Conservation (phyloP, 495 filamentous ascomycete genomes). For the Glonium stellatum region DNA sequence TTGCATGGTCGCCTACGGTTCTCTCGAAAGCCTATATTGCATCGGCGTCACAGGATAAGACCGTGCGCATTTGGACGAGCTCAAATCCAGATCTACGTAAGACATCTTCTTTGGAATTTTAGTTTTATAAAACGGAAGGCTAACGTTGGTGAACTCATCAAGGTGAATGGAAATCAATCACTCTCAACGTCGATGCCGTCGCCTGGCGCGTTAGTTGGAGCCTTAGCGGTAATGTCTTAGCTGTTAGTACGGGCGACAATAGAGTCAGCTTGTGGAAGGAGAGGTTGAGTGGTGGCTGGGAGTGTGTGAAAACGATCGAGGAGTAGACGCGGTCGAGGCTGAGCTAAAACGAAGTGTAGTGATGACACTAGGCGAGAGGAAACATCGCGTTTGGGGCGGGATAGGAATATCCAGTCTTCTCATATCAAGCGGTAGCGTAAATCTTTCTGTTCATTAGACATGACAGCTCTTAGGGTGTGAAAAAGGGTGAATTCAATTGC, state of each 20-base stretch:
- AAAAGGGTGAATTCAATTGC: too few relatives aligned
- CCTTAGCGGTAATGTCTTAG: constrained; percentile 92
- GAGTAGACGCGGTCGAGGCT: constrained; percentile 48
- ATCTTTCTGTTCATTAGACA: too few relatives aligned
- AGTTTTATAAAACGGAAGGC: background rate
- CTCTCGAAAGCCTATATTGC: constrained; percentile 94
- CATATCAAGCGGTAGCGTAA: too few relatives aligned
- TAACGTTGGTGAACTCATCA: constrained; percentile 20
- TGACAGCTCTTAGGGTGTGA: too few relatives aligned
- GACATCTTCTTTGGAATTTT: background rate
- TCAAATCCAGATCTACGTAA: constrained; percentile 33
- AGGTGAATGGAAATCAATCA: constrained; percentile 71
- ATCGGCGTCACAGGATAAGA: constrained; percentile 89
- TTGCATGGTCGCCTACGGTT: constrained; percentile 91
- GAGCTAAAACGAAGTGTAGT: too few relatives aligned
- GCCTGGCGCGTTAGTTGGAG: constrained; percentile 98
- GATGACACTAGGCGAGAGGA: too few relatives aligned
- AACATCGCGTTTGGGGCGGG: too few relatives aligned
- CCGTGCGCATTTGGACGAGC: constrained; percentile 91
- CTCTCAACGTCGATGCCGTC: constrained; percentile 76
- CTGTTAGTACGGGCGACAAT: constrained; percentile 90
- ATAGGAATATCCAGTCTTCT: background rate
- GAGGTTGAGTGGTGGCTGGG: constrained; percentile 74
- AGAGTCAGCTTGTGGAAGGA: constrained; percentile 89
- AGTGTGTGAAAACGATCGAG: constrained; percentile 92